Percentiles rank a stretch among this genome's conserved stretches.
These are phyloP conservation scores for Sporothrix variecibatus DNA, from an alignment of 2,329 filamentous ascomycete genomes.

Conservation along the genomic window DNA sequence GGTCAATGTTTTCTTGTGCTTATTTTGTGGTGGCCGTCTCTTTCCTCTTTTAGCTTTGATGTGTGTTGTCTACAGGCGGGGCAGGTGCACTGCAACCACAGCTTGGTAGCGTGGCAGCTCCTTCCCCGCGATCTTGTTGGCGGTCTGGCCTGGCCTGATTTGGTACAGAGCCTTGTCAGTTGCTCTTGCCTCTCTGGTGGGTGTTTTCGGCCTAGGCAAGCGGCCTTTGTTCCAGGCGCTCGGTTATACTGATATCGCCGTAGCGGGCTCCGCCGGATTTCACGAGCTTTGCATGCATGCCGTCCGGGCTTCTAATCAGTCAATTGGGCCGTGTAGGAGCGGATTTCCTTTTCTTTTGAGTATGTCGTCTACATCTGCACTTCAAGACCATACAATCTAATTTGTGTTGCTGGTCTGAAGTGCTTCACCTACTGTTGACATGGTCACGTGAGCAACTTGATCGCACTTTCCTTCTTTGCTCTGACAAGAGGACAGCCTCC, in stretches of 20 bases:
- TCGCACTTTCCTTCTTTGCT: neutral
- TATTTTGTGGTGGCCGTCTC: neutral
- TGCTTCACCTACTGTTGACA: neutral
- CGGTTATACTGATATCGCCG: constrained; percentile 19
- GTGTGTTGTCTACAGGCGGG: neutral
- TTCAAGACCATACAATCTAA: neutral
- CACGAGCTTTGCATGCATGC: neutral
- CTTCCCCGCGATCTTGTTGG: constrained; percentile 25
- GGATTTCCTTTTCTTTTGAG: too few relatives aligned
- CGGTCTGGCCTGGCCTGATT: neutral
- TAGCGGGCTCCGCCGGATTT: constrained; percentile 9
- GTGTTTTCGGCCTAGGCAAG: neutral
- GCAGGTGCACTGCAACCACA: neutral
- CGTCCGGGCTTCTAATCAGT: neutral
- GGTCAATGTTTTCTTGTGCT: neutral
- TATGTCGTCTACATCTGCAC: neutral
- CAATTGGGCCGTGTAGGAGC: neutral
- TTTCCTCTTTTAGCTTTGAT: neutral
- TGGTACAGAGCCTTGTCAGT: neutral
- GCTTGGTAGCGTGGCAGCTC: neutral
- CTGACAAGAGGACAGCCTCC: too few relatives aligned
- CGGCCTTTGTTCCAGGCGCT: constrained; percentile 3
- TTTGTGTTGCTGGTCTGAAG: neutral
- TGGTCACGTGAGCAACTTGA: constrained; percentile 3
- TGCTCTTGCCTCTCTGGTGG: neutral